Conservation (phyloP, 495 filamentous ascomycete species). For the Monascus purpureus region DNA sequence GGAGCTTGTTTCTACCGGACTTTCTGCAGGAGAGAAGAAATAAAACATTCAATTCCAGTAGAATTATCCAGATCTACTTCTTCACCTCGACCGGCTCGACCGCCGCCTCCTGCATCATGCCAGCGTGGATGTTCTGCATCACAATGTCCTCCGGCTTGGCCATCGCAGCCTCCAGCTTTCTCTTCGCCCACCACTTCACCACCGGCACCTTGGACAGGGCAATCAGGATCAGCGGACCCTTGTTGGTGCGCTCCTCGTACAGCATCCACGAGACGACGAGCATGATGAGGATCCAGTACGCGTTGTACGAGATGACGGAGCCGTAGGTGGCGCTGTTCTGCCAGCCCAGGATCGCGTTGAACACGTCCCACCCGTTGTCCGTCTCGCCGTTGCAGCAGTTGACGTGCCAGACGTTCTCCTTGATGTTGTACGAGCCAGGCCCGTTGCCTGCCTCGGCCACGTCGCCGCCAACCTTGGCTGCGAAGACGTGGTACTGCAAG, state of each 20-base stretch:
- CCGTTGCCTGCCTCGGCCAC: conserved; percentile 60
- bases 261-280: conserved; percentile 44
- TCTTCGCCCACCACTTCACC: neutral
- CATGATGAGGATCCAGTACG: conserved; percentile 69
- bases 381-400: conserved; percentile 70
- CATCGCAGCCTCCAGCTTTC: neutral
- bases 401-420: conserved; percentile 77
- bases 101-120: too few species aligned
- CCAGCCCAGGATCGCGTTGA: conserved; percentile 75
- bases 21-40: too few species aligned
- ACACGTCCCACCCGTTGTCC: conserved; percentile 76
- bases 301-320: conserved; percentile 69
- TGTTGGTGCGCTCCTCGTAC: conserved; percentile 41
- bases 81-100: too few species aligned
- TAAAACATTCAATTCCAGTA: too few species aligned
- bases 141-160: neutral
- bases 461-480: conserved; percentile 54
- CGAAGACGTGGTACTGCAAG: conserved; percentile 53
- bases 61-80: too few species aligned
- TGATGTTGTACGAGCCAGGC: conserved; percentile 79
- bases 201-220: neutral
- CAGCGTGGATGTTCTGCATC: too few species aligned
- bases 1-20: too few species aligned
- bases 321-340: conserved; percentile 77
- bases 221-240: neutral